Evolutionary conservation across 306 rosid species (phyloP).

Genomic region (Argentina anserina): DNA sequence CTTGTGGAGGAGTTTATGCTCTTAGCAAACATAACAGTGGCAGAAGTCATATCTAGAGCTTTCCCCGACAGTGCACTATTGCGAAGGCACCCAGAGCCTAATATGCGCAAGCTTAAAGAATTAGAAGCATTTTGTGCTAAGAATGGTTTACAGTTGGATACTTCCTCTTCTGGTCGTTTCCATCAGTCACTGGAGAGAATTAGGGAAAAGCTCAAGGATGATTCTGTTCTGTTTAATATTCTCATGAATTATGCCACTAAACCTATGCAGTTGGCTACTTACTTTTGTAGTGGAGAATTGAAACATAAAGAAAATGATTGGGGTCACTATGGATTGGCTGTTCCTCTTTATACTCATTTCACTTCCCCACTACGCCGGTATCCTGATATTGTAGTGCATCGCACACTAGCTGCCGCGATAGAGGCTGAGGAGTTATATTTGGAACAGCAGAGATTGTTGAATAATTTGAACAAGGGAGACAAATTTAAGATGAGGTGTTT

Average conservation of each 20-base stretch:
- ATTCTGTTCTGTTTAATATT: conserved; percentile 54
- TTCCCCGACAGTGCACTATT: conserved; percentile 73
- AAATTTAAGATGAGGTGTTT: conserved; percentile 46
- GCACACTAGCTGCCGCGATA: conserved; percentile 65
- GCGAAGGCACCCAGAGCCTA: conserved; percentile 90
- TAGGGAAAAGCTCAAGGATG: conserved; percentile 70
- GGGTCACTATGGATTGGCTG: conserved; percentile 78
- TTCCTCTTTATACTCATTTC: conserved; percentile 84
- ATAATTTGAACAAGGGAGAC: conserved; percentile 28
- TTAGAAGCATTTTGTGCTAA: conserved; percentile 72
- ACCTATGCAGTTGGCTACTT: conserved; percentile 78
- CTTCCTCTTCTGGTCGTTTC: conserved; percentile 70
- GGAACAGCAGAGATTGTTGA: conserved; percentile 36
- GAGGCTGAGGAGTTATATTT: conserved; percentile 76
- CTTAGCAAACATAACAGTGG: conserved; percentile 75
- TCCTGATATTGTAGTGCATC: conserved; percentile 92
- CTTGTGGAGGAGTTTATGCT: conserved; percentile 92
- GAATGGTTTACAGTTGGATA: conserved; percentile 66
- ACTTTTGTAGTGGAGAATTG: conserved; percentile 72
- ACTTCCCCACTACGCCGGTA: conserved; percentile 87
- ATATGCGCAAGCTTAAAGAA: conserved; percentile 64
- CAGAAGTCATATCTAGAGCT: conserved; percentile 79
- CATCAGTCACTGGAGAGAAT: conserved; percentile 54
- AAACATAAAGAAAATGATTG: conserved; percentile 47
- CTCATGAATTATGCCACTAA: conserved; percentile 63